Conservation (phyloP, 345 rosid species). For the Populus davidiana region DNA sequence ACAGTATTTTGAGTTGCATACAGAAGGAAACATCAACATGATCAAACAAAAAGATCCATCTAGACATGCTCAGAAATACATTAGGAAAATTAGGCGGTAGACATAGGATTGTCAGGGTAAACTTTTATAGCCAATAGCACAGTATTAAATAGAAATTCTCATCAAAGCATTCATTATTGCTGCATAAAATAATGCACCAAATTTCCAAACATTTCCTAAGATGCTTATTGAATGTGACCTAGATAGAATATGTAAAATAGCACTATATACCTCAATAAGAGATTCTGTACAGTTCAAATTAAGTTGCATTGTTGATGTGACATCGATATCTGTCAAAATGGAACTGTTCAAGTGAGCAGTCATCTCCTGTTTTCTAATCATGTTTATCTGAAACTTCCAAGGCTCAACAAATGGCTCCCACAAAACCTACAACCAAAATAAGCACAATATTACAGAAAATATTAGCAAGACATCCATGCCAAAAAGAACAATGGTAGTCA, state of each 20-base stretch:
- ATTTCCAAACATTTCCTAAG: background rate
- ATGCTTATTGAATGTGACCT: constrained; percentile 3
- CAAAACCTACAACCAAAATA: constrained; percentile 48
- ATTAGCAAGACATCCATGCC: constrained; percentile 1
- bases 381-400: constrained; percentile 62
- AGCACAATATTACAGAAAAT: background rate
- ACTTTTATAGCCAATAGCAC: no score
- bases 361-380: constrained; percentile 46
- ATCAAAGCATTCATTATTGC: no score
- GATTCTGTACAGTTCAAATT: constrained; percentile 78
- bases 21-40: no score
- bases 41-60: no score
- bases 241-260: constrained; percentile 7
- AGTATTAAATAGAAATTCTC: no score
- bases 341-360: constrained; percentile 53
- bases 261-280: constrained; percentile 63
- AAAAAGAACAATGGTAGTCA: background rate
- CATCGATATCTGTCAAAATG: constrained; percentile 53
- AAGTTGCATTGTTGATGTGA: constrained; percentile 61
- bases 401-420: constrained; percentile 96
- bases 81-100: no score
- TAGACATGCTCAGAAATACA: no score
- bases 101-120: no score
- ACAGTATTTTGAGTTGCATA: no score
- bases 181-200: background rate